A percentile compares a stretch with the other conserved stretches of the same genome.
Conservation (phyloP, 306 rosid genomes). For the Nissolia schottii region DNA sequence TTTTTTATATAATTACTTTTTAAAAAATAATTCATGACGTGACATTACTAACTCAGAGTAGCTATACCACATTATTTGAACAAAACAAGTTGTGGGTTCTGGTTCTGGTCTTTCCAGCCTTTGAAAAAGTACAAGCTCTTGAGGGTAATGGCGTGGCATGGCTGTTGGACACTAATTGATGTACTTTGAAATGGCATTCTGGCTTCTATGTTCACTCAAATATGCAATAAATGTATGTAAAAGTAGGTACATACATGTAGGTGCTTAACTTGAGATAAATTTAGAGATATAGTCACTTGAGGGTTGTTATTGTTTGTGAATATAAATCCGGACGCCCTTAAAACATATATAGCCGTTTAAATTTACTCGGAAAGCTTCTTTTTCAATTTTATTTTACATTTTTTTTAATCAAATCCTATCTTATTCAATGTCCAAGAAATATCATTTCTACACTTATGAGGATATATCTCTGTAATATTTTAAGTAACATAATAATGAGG, state of each 20-base stretch:
- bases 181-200: background rate
- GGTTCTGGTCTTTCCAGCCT: constrained; percentile 8
- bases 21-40: background rate
- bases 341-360: no score
- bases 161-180: background rate
- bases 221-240: constrained; percentile 2
- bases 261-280: background rate
- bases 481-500: no score
- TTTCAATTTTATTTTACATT: no score
- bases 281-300: constrained; percentile 1
- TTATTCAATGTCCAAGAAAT: no score
- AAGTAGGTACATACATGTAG: background rate
- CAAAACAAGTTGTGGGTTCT: background rate
- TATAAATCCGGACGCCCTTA: no score
- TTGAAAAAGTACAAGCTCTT: constrained; percentile 12
- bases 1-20: background rate
- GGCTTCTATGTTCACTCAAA: background rate
- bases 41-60: background rate
- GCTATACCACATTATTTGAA: background rate
- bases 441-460: no score
- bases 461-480: no score
- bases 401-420: no score
- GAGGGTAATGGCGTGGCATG: background rate
- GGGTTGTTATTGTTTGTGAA: no score
- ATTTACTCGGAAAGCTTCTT: no score